Base-by-base conservation (phyloP, 2,329 filamentous ascomycete genomes). In the Botrytis sinoallii region DNA sequence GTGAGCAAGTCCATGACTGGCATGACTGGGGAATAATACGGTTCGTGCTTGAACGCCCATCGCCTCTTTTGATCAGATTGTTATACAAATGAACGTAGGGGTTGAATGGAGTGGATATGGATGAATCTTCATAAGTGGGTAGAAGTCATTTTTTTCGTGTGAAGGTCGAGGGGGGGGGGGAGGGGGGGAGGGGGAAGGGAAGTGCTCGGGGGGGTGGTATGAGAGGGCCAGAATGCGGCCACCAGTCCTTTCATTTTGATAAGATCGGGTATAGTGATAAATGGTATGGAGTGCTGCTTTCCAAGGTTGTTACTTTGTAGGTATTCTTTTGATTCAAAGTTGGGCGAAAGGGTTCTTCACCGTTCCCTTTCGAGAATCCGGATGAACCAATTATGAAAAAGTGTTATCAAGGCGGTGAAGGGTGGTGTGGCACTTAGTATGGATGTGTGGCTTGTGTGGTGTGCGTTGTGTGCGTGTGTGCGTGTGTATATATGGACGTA, bases 51-150 rank as follows among this genome's bases (percentile, higher is more conserved):
- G 44, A 52, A 67, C 64, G 48, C 44, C 44, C 44, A 67, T 48
- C 14, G 29, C 63, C 42, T 66, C 29, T 66, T 66, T 66, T 35
- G 42, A 66, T 35, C 63, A 16, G 32, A 32, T 46, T 46, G 63
- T 66, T 35, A 32, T 29, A 48, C 20, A 6, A 25, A 67, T 55
- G 32, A 29, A 55, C 25, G 40, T 40, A 29, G 55, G 55, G 7
- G 9, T 40, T 4, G 5, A 38, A 40, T 52, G 32, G 32, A 67
- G 46, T 67, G 65, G 65, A 55, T 40, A 40, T 68, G 46, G 32
- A 68, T 68, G 65, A 57, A 68, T 55, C 35, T 67, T 68, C 35
- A 57, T 52, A 57, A 68, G 65, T 68, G 65, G 65, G 52, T 16
- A 32, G 65, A 55, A 32, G n/a, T 52, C 18, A 55, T n/a, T 67